Evolutionary conservation across 768 basidiomycete species (phyloP).

Genomic region (Auriscalpium microsporum): DNA sequence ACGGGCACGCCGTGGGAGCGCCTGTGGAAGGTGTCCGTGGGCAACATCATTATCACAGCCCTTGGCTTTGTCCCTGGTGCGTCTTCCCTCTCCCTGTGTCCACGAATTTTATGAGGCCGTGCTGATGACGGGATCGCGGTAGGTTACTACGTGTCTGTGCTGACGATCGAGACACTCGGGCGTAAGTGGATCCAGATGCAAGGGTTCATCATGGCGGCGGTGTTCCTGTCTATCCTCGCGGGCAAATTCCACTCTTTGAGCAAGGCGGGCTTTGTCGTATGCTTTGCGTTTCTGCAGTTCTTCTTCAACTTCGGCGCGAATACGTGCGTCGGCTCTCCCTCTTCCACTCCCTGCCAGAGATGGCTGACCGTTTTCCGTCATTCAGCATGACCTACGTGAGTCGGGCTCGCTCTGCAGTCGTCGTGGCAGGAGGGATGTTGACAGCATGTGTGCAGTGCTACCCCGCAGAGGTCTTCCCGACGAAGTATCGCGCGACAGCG

Average conservation of each 20-base stretch:
- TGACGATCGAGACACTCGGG: conserved; percentile 66
- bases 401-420: conserved; percentile 3
- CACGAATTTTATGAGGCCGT: background rate
- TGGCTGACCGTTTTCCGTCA: too few relatives aligned
- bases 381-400: conserved; percentile 45
- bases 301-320: conserved; percentile 83
- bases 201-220: conserved; percentile 61
- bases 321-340: conserved; percentile 30
- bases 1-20: conserved; percentile 52
- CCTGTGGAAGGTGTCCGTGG: conserved; percentile 58
- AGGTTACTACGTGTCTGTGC: conserved; percentile 64
- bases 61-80: conserved; percentile 73
- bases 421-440: too few relatives aligned
- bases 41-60: conserved; percentile 63
- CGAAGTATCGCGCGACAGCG: conserved; percentile 61
- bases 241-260: conserved; percentile 50
- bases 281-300: conserved; percentile 68
- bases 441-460: conserved; percentile 37
- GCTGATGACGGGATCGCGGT: background rate
- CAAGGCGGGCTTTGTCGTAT: conserved; percentile 56
- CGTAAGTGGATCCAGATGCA: conserved; percentile 70
- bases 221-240: conserved; percentile 67
- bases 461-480: conserved; percentile 76
- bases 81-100: background rate
- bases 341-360: background rate